Base-by-base conservation (phyloP, 2,329 filamentous ascomycete genomes). In the Westerdykella ornata region DNA sequence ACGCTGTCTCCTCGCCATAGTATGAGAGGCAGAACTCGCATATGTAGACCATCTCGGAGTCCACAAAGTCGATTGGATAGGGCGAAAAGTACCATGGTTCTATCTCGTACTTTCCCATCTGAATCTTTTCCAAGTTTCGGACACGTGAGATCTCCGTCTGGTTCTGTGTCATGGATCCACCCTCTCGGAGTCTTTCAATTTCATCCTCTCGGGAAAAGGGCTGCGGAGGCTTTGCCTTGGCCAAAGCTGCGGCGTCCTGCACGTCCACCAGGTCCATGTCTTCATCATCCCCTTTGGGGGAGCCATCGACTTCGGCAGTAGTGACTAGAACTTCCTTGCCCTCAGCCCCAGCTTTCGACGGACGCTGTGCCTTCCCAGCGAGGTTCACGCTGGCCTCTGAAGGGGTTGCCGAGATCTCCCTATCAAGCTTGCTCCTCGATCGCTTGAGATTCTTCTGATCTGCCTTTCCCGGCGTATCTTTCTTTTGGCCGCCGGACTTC, bases 61-160 rank as follows among this genome's bases (percentile, higher is more conserved):
- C 85, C 16, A 84, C 83, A 63, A 94, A 97, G 2, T 82, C 75
- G 59, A 94, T 85, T 0, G 92, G 92, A 57, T 98, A 98, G 0
- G 92, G 92, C 4, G 88, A 95, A 70, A 98, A 98, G 67, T 98
- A 98, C 92, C 92, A 98, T 0, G 92, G 92, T 63, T 94, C 94
- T 33, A 98, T 79, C 57, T 96, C 88, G 62, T 82, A 84, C 54
- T 83, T 81, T 34, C 92, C 94, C 74, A 98, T 97, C 63, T 97
- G 90, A 3, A 98, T 83, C 52, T 85, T 89, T 41, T 86, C 87
- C 51, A 98, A 81, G 62, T 98, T 98, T 58, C 92, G 84, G 41
- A 98, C 94, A 39, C 94, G 84, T 17, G 90, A 90, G 46, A 98
- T 88, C 62, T 98, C 94, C 11, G 90, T 88, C 43, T 94, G 92